Evolutionary conservation across 1,284 basidiomycete species (phyloP).

Genomic region (Macrocystidia cucumis): DNA sequence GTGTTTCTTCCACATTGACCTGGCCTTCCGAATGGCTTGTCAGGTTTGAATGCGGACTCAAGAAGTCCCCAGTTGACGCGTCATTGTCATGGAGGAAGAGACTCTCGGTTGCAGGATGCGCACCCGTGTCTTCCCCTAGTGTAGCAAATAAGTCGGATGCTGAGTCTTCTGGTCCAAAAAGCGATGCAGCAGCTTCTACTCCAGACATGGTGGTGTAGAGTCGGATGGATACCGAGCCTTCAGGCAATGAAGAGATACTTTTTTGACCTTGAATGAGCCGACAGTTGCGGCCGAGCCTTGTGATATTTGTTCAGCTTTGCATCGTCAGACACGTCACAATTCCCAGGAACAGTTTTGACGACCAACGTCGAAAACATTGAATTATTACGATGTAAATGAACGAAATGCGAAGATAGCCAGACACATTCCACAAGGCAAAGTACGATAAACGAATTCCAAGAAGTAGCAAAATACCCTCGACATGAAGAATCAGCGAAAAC

Average conservation of each 20-base stretch:
- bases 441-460: background rate
- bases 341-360: background rate
- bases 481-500: conserved; percentile 3
- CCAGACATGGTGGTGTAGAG: conserved; percentile 35
- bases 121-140: conserved; percentile 34
- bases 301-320: conserved; percentile 27
- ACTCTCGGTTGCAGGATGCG: conserved; percentile 16
- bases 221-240: background rate
- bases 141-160: conserved; percentile 59
- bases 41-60: conserved; percentile 3
- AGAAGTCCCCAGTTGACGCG: conserved; percentile 9
- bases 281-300: conserved; percentile 3
- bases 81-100: conserved; percentile 14
- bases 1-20: conserved; percentile 3
- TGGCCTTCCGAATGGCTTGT: background rate
- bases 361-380: background rate
- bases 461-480: conserved; percentile 1
- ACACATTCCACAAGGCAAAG: conserved; percentile 1
- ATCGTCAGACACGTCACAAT: conserved; percentile 24
- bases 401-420: background rate
- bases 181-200: conserved; percentile 69
- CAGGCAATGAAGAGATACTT: background rate
- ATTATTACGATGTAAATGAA: background rate
- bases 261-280: no score
- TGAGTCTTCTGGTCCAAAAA: conserved; percentile 60